Base-by-base conservation (phyloP, 2,329 filamentous ascomycete species). In the Sordariomycetes sp. region DNA sequence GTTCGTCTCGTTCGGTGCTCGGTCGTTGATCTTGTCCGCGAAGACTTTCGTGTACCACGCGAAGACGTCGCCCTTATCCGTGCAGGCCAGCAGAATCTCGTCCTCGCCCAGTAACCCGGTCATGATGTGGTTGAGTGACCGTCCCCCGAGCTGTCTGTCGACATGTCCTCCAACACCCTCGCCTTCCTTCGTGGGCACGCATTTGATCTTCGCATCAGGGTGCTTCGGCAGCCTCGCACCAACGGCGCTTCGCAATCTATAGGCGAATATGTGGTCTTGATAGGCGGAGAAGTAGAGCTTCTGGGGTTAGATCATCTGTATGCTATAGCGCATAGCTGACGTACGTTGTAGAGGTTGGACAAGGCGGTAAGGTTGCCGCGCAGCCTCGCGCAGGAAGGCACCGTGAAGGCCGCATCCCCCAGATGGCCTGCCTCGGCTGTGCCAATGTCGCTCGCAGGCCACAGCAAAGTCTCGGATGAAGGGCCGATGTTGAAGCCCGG, bases 51-150 rank as follows among this genome's bases (percentile, higher is more conserved):
- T 80, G 47, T 82, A 77, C 53, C 83, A 88, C 6, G 72, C 81
- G 30, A 76, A 62, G 3, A 87, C 71, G 49, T 90, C 84, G 6
- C 85, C 85, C 40, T 86, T 82, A 45, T 90, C 85, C 38, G 74
- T 85, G 23, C 66, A 71, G 28, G 79, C 59, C 4, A 86, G 54
- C 5, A 90, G 44, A 20, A 87, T 70, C 53, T 92, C 85, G 33
- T 82, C 63, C 6, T 68, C 58, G 0, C 85, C 85, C 10, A 90
- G 58, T 30, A 82, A 71, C 12, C 81, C 81, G 18, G 82, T 67
- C 9, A 81, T 63, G 12, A 88, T 58, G 42, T 81, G 72, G 47
- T 88, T 90, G 32, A 84, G 68, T 20, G 70, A 66, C 50, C 88
- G 82, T 2, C 72, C 68, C 7, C 59, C 57, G 1, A 34, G 18